These are phyloP conservation scores for Xanthoceras sorbifolium DNA, from an alignment of 345 rosid species.

Conservation along the genomic window DNA sequence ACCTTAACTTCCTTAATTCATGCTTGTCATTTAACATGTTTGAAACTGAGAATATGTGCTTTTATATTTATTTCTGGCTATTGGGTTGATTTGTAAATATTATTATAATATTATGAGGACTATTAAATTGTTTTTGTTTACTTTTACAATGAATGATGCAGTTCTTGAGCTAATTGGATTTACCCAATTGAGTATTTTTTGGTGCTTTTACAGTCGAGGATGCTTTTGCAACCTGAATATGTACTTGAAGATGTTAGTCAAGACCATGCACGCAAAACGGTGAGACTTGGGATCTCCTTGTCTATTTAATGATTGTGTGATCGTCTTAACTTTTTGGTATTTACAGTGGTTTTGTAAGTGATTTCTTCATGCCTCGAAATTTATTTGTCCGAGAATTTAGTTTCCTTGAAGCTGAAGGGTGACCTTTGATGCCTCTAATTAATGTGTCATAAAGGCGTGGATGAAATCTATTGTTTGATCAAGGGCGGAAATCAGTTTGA, in stretches of 20 bases:
- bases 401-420: background rate
- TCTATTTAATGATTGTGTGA: background rate
- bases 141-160: background rate
- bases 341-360: background rate
- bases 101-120: too few species aligned
- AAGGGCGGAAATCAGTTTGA: background rate
- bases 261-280: conserved; percentile 94
- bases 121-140: background rate
- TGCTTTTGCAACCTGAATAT: conserved; percentile 83
- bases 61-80: background rate
- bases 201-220: conserved; percentile 59
- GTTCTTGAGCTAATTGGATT: conserved; percentile 10
- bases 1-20: background rate
- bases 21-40: background rate
- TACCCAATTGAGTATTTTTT: conserved; percentile 11
- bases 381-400: background rate
- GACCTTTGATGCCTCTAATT: background rate
- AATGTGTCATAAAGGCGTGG: background rate
- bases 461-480: background rate
- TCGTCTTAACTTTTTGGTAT: conserved; percentile 1
- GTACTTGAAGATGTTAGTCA: conserved; percentile 93
- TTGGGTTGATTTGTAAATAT: background rate
- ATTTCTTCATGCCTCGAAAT: background rate
- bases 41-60: background rate
- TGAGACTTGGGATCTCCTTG: conserved; percentile 23